Evolutionary conservation across 208 protist species (phyloP).

Genomic region (Leishmania tropica): DNA sequence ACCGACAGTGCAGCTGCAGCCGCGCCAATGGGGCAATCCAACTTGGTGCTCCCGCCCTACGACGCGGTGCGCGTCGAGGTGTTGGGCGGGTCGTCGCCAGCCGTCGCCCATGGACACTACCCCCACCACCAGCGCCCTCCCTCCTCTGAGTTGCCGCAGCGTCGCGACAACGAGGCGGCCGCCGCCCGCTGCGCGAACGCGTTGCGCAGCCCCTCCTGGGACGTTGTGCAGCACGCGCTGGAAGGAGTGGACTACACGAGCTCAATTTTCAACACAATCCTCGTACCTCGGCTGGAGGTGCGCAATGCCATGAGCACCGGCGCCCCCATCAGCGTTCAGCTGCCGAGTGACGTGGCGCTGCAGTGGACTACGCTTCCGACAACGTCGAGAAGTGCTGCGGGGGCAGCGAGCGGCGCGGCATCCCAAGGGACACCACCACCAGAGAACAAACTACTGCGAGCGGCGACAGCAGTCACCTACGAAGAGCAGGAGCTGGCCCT

Average conservation of each 20-base stretch:
- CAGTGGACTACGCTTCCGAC: constrained; percentile 39
- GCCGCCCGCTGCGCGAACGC: background rate
- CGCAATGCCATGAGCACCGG: constrained; percentile 55
- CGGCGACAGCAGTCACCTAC: constrained; percentile 71
- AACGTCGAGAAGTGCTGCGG: background rate
- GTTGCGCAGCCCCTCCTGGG: constrained; percentile 48
- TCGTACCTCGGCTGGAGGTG: constrained; percentile 59
- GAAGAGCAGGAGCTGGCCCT: constrained; percentile 85
- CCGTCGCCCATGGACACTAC: constrained; percentile 2
- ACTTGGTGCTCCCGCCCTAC: constrained; percentile 38
- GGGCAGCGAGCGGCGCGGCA: background rate
- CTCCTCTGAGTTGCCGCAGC: background rate
- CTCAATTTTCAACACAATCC: constrained; percentile 61
- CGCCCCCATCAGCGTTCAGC: constrained; percentile 42
- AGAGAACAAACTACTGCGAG: constrained; percentile 32
- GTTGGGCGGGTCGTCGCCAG: constrained; percentile 27
- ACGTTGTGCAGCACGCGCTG: constrained; percentile 66
- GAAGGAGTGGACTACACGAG: constrained; percentile 58
- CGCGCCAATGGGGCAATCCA: background rate
- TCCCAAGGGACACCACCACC: background rate
- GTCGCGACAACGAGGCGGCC: background rate
- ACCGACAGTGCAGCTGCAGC: background rate
- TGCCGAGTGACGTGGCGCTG: constrained; percentile 32
- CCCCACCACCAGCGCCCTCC: background rate
- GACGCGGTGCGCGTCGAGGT: constrained; percentile 66